Conservation (phyloP, 1,139 yeast genomes). For the Ashbya aceris region DNA sequence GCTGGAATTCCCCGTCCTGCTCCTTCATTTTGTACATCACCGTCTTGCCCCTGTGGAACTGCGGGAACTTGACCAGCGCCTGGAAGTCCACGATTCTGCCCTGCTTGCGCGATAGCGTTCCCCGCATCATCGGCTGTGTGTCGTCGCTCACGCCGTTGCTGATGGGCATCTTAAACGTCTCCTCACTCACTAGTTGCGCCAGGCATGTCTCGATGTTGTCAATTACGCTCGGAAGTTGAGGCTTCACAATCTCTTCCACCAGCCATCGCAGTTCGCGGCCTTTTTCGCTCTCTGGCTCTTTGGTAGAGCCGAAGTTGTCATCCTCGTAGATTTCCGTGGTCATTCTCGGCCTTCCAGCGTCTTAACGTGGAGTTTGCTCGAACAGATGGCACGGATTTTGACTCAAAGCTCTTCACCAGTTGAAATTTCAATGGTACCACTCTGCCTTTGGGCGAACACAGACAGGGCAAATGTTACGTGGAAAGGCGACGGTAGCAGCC, state of each 20-base stretch:
- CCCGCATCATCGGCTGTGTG: slow-evolving; percentile 17
- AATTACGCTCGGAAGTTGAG: slow-evolving; percentile 31
- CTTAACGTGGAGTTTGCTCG: too few species aligned
- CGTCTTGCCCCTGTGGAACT: slow-evolving; percentile 24
- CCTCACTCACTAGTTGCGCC: slow-evolving; percentile 26
- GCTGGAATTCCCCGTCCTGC: slow-evolving; percentile 15
- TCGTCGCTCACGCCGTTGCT: slow-evolving; percentile 14
- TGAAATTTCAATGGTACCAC: too few species aligned
- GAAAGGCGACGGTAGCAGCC: too few species aligned
- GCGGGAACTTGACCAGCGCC: slow-evolving; percentile 22
- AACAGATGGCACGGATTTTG: too few species aligned
- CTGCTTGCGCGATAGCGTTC: slow-evolving; percentile 24
- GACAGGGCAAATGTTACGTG: too few species aligned
- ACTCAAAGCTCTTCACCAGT: too few species aligned
- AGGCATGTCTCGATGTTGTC: slow-evolving; percentile 32
- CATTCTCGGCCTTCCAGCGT: slow-evolving; percentile 12
- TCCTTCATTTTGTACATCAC: slow-evolving; percentile 18
- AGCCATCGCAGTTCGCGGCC: slow-evolving; percentile 23
- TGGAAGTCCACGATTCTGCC: slow-evolving; percentile 24
- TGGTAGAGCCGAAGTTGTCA: slow-evolving; percentile 14
- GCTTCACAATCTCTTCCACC: slow-evolving; percentile 30
- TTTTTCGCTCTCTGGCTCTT: slow-evolving; percentile 4
- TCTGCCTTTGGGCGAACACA: too few species aligned
- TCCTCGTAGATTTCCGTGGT: slow-evolving; percentile 25
- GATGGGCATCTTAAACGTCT: slow-evolving; percentile 28